Conservation (phyloP, 805 yeast species). For the Nakazawaea ernobii region DNA sequence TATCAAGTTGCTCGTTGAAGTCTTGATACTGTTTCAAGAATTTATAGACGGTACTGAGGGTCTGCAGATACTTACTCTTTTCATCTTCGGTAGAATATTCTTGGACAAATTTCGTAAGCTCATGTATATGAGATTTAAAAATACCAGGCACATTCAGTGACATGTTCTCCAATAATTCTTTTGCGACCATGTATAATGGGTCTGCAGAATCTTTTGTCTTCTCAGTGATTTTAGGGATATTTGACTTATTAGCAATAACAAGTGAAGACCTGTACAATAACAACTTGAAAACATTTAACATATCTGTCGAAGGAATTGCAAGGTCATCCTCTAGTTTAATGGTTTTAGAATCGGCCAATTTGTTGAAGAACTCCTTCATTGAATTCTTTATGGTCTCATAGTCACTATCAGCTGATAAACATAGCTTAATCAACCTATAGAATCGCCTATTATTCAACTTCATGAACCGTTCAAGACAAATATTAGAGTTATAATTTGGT, state of each 20-base stretch:
- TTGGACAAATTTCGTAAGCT: conserved; percentile 37
- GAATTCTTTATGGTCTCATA: conserved; percentile 55
- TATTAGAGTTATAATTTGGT: conserved; percentile 38
- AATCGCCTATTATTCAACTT: conserved; percentile 54
- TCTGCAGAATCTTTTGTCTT: conserved; percentile 31
- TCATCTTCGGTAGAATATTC: conserved; percentile 8
- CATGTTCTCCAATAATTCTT: conserved; percentile 52
- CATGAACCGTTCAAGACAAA: conserved; percentile 47
- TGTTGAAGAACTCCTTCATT: conserved; percentile 54
- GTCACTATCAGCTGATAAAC: conserved; percentile 52
- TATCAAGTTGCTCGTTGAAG: conserved; percentile 34
- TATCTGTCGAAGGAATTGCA: conserved; percentile 21
- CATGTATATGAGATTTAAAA: conserved; percentile 52
- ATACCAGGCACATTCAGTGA: conserved; percentile 58
- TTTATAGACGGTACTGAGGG: conserved; percentile 56
- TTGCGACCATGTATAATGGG: conserved; percentile 32
- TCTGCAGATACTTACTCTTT: conserved; percentile 19
- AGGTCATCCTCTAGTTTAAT: conserved; percentile 26
- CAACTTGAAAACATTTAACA: conserved; percentile 48
- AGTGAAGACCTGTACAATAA: conserved; percentile 58
- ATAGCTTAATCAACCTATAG: conserved; percentile 47
- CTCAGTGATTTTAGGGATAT: conserved; percentile 48
- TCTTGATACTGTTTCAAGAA: conserved; percentile 48
- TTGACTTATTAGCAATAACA: conserved; percentile 60
- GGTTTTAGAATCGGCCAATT: conserved; percentile 47